A percentile compares a stretch with the other conserved stretches of the same genome.
These are phyloP conservation scores for Fusarium lateritium DNA, from an alignment of 2,329 filamentous ascomycete species.

Conservation along the genomic window DNA sequence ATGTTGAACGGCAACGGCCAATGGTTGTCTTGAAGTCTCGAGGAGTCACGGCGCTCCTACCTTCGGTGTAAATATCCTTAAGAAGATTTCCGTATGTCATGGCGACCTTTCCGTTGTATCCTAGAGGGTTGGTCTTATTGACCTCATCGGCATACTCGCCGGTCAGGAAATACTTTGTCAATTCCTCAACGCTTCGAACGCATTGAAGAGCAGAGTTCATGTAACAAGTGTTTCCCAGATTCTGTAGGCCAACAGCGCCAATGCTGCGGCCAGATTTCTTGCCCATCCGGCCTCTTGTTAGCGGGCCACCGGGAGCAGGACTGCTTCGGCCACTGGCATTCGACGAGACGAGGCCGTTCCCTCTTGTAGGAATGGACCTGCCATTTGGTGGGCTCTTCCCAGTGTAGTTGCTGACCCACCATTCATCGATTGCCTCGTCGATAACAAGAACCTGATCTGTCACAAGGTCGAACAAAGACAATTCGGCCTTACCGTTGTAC, in stretches of 20 bases:
- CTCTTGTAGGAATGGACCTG: constrained; percentile 55
- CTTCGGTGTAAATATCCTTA: constrained; percentile 82
- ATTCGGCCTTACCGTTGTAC: constrained; percentile 80
- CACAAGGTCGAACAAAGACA: constrained; percentile 78
- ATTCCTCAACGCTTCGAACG: constrained; percentile 91
- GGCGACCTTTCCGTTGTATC: constrained; percentile 89
- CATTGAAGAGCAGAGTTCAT: constrained; percentile 99
- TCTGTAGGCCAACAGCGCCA: constrained; percentile 87
- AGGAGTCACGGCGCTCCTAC: constrained; percentile 79
- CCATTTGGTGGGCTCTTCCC: constrained; percentile 53
- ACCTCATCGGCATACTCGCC: constrained; percentile 83
- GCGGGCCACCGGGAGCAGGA: constrained; percentile 69
- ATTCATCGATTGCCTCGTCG: constrained; percentile 79
- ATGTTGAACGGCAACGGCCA: constrained; percentile 84
- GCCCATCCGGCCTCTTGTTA: constrained; percentile 80
- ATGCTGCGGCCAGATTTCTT: constrained; percentile 78
- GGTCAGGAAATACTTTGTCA: constrained; percentile 90
- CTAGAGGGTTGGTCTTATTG: constrained; percentile 87
- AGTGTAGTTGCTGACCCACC: constrained; percentile 69
- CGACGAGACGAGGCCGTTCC: constrained; percentile 45
- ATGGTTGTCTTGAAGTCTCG: constrained; percentile 86
- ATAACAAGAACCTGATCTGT: constrained; percentile 84
- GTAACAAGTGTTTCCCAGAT: constrained; percentile 97
- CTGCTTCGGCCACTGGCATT: constrained; percentile 77
- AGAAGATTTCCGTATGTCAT: constrained; percentile 84